Percentiles rank a stretch among this genome's conserved stretches.
These are phyloP conservation scores for Dysphania ambrosioides DNA, from an alignment of 148 eudicot genomes.

Conservation along the genomic window DNA sequence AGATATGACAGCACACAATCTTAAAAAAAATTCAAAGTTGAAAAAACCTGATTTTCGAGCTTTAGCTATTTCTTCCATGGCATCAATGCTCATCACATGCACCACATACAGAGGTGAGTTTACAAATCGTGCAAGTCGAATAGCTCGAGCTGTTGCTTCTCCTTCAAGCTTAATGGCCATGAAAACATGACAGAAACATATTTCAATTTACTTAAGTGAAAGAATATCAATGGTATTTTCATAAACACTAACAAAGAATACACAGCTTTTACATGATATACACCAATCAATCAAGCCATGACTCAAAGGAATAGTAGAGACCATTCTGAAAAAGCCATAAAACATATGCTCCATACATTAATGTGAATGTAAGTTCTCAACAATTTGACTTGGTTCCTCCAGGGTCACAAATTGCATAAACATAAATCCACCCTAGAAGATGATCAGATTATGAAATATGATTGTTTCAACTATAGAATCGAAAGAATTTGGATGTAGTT, in stretches of 20 bases:
- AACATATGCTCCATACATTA: not conserved
- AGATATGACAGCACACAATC: not conserved
- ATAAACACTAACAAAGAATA: not conserved
- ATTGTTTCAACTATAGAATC: not conserved
- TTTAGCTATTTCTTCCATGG: constrained; percentile 93
- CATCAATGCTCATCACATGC: constrained; percentile 98
- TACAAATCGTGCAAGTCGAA: constrained; percentile 84
- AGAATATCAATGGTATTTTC: not conserved
- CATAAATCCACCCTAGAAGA: not conserved
- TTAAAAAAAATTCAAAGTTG: not conserved
- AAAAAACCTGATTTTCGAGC: constrained; percentile 90
- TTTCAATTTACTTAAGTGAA: not conserved
- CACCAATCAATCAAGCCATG: not conserved
- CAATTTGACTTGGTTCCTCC: not conserved
- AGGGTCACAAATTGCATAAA: not conserved
- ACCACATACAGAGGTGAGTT: constrained; percentile 90
- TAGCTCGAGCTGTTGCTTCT: constrained; percentile 96
- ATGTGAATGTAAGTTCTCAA: not conserved
- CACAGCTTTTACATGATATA: not conserved
- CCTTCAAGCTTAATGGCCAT: constrained; percentile 77
- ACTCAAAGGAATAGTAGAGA: not conserved
- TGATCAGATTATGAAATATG: not conserved
- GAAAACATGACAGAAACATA: not conserved
- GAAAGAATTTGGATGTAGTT: not conserved
- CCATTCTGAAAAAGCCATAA: not conserved